Conservation (phyloP, 768 basidiomycete genomes). For the Rubroboletus pulcherrimus region DNA sequence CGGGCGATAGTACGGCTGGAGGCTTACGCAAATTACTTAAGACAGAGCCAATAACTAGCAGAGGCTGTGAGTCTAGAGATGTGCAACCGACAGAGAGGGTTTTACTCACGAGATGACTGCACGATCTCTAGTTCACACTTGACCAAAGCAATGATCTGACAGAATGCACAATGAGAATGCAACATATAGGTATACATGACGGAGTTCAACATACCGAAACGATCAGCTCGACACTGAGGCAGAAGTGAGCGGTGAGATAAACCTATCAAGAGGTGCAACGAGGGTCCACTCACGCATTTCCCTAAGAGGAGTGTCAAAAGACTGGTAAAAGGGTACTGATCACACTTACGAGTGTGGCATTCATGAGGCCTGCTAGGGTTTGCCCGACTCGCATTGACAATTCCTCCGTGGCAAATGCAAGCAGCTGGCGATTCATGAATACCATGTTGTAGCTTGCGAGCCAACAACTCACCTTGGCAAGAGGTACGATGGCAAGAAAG, state of each 20-base stretch:
- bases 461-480: constrained; percentile 58
- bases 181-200: not conserved
- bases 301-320: constrained; percentile 12
- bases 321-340: not conserved
- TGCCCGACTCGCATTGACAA: constrained; percentile 78
- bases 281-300: constrained; percentile 27
- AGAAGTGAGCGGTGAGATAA: not conserved
- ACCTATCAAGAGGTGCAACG: not conserved
- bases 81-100: not conserved
- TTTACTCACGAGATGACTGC: constrained; percentile 66
- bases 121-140: constrained; percentile 81
- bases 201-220: constrained; percentile 50
- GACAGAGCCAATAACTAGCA: constrained; percentile 74
- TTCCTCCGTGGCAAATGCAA: constrained; percentile 85
- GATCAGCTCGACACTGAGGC: constrained; percentile 51
- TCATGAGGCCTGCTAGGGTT: constrained; percentile 78
- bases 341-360: constrained; percentile 69
- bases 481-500: constrained; percentile 79
- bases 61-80: not conserved
- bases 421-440: constrained; percentile 41
- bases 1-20: not conserved
- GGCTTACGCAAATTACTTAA: constrained; percentile 66
- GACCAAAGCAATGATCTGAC: constrained; percentile 71
- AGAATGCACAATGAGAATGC: not conserved
- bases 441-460: not conserved